These are phyloP conservation scores for Clarireedia hainanense DNA, from an alignment of 2,329 filamentous ascomycete genomes.

Conservation along the genomic window DNA sequence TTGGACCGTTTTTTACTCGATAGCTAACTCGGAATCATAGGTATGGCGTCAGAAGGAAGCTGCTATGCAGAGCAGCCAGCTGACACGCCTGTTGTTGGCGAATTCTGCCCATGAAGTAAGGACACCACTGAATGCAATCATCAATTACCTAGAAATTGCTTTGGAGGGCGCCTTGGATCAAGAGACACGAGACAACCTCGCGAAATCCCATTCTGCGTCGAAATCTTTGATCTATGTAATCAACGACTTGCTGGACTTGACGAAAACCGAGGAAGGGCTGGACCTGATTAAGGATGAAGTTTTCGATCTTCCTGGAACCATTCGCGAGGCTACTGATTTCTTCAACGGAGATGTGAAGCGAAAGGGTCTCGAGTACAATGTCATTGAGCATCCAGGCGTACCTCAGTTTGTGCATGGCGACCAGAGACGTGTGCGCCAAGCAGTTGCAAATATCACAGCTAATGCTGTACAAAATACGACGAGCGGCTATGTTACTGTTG, in stretches of 20 bases:
- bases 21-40: constrained; percentile 34
- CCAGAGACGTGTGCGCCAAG: constrained; percentile 71
- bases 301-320: constrained; percentile 63
- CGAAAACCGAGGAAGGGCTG: constrained; percentile 78
- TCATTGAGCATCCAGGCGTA: constrained; percentile 59
- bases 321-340: constrained; percentile 69
- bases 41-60: constrained; percentile 90
- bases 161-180: constrained; percentile 71
- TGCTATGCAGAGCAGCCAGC: constrained; percentile 70
- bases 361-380: constrained; percentile 65
- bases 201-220: constrained; percentile 80
- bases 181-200: constrained; percentile 77
- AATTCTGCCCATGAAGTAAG: constrained; percentile 90
- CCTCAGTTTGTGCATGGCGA: constrained; percentile 70
- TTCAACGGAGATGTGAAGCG: constrained; percentile 68
- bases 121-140: constrained; percentile 85
- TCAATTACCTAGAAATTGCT: constrained; percentile 89
- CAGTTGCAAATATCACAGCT: constrained; percentile 72
- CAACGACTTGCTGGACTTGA: constrained; percentile 82
- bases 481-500: constrained; percentile 59
- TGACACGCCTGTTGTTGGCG: constrained; percentile 70
- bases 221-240: constrained; percentile 92
- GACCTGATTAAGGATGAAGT: constrained; percentile 72
- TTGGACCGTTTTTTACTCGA: not conserved
- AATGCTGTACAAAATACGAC: constrained; percentile 78